A percentile compares a stretch with the other conserved stretches of the same genome.
These are phyloP conservation scores for Penicillium sp. DNA, from an alignment of 2,329 filamentous ascomycete genomes.

Conservation along the genomic window DNA sequence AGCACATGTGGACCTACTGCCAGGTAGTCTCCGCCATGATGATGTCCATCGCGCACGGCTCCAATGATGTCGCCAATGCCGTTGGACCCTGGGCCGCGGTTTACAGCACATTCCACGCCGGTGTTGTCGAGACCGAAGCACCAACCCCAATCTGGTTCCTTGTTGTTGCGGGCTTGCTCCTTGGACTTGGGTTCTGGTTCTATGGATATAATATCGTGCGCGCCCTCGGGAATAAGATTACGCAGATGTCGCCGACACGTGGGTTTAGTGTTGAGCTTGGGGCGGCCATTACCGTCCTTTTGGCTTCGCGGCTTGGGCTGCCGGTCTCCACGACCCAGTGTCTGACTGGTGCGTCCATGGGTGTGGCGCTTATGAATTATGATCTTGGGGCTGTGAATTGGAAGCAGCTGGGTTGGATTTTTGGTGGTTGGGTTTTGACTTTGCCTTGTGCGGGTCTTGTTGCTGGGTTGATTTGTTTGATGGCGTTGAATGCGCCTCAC, in stretches of 20 bases:
- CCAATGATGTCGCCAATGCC: conserved; percentile 44
- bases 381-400: conserved; percentile 43
- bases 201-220: conserved; percentile 42
- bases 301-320: conserved; percentile 33
- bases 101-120: conserved; percentile 36
- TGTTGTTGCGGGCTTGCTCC: conserved; percentile 33
- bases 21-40: conserved; percentile 41
- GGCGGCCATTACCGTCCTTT: conserved; percentile 38
- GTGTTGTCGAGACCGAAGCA: conserved; percentile 28
- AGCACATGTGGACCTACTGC: conserved; percentile 47
- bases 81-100: conserved; percentile 40
- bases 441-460: conserved; percentile 42
- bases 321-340: conserved; percentile 40
- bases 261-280: conserved; percentile 38
- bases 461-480: conserved; percentile 38
- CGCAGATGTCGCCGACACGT: conserved; percentile 34
- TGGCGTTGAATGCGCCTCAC: conserved; percentile 43
- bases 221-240: conserved; percentile 41
- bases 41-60: conserved; percentile 45
- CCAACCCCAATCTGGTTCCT: conserved; percentile 41
- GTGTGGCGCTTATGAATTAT: conserved; percentile 37
- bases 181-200: conserved; percentile 42
- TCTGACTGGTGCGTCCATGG: conserved; percentile 33
- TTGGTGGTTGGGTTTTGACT: conserved; percentile 45
- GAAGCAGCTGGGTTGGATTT: conserved; percentile 42